Percentiles rank a stretch among this genome's conserved stretches.
Evolutionary conservation across 2,329 filamentous ascomycete genomes (phyloP).

Genomic region (Exserohilum rostratum): DNA sequence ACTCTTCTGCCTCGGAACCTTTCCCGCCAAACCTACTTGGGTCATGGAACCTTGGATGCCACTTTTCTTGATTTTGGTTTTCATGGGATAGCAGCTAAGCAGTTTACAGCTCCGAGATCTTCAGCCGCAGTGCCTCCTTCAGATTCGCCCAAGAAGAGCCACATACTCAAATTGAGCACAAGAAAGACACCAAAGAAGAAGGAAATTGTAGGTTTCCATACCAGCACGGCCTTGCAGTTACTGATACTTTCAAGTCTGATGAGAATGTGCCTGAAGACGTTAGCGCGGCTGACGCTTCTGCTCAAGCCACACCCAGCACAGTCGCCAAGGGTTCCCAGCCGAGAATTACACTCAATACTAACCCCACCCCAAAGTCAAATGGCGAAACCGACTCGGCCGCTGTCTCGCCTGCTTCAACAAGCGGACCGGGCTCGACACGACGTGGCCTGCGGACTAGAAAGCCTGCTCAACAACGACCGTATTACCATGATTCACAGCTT

Average conservation of each 20-base stretch:
- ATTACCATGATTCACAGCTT: conserved; percentile 41
- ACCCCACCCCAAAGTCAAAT: conserved; percentile 6
- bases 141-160: conserved; percentile 29
- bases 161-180: conserved; percentile 28
- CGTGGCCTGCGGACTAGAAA: conserved; percentile 43
- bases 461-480: conserved; percentile 44
- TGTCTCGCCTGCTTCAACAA: conserved; percentile 30
- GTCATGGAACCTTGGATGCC: background rate
- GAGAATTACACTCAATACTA: conserved; percentile 5
- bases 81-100: conserved; percentile 5
- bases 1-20: background rate
- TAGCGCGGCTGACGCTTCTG: conserved; percentile 15
- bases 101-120: conserved; percentile 19
- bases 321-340: conserved; percentile 2
- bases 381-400: conserved; percentile 14
- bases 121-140: conserved; percentile 12
- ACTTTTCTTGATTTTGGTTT: background rate
- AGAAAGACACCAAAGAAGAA: conserved; percentile 33
- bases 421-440: conserved; percentile 29
- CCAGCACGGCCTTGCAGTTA: conserved; percentile 3
- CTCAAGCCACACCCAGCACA: conserved; percentile 9
- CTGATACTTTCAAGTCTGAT: conserved; percentile 27
- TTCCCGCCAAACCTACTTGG: background rate
- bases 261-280: conserved; percentile 13
- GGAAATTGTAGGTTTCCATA: conserved; percentile 22